Evolutionary conservation across 2,329 filamentous ascomycete genomes (phyloP).

Genomic region (Phaeomoniella chlamydospora): DNA sequence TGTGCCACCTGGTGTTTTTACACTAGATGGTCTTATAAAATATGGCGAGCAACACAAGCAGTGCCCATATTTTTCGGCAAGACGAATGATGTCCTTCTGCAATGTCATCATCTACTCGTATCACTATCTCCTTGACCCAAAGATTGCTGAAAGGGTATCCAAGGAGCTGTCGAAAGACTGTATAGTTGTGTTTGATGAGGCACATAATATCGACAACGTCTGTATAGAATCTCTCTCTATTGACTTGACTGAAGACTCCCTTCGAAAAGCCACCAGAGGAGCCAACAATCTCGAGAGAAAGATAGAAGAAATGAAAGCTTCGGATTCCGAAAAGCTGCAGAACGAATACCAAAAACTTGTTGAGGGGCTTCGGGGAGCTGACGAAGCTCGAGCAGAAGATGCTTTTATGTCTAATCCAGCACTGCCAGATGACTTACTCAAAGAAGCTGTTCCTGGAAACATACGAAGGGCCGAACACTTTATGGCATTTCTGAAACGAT

Average conservation of each 20-base stretch:
- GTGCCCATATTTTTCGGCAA: conserved; percentile 90
- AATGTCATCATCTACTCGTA: conserved; percentile 99
- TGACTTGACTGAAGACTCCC: conserved; percentile 86
- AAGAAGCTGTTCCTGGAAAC: conserved; percentile 92
- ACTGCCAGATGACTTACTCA: conserved; percentile 81
- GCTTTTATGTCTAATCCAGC: conserved; percentile 96
- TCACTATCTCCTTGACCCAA: conserved; percentile 92
- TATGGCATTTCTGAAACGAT: conserved; percentile 82
- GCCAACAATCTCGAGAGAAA: conserved; percentile 82
- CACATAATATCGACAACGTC: conserved; percentile 98
- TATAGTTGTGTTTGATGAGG: conserved; percentile 97
- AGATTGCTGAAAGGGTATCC: conserved; percentile 91
- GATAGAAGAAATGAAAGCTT: conserved; percentile 89
- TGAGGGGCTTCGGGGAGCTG: conserved; percentile 74
- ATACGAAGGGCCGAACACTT: conserved; percentile 95
- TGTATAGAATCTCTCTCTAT: conserved; percentile 97
- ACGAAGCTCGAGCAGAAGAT: conserved; percentile 82
- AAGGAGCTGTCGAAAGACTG: conserved; percentile 95
- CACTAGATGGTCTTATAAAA: conserved; percentile 70
- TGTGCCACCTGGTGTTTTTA: conserved; percentile 90
- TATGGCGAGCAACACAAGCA: conserved; percentile 95
- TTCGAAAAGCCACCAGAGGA: conserved; percentile 79
- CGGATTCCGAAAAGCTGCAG: conserved; percentile 85
- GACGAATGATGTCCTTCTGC: conserved; percentile 98
- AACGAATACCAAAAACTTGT: conserved; percentile 93